A percentile compares a stretch with the other conserved stretches of the same genome.
Evolutionary conservation across 257 asterid species (phyloP).

Genomic region (Dorcoceras hygrometricum): DNA sequence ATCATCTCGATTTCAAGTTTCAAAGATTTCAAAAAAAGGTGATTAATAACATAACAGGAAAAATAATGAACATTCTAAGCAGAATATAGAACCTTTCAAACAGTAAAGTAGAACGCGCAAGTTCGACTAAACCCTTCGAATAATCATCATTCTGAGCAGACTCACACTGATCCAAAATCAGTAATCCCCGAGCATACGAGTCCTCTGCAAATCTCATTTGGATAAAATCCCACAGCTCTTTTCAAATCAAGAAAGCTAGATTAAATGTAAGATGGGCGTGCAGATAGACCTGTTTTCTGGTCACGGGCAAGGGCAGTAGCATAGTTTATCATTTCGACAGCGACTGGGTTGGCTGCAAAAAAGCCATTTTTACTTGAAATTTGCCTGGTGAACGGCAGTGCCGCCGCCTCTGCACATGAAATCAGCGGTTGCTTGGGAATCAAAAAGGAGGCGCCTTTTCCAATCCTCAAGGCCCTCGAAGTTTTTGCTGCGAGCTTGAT

Average conservation of each 20-base stretch:
- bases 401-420: conserved; percentile 22
- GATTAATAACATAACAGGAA: background rate
- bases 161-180: conserved; percentile 87
- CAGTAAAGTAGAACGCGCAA: conserved; percentile 75
- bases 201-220: conserved; percentile 48
- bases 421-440: conserved; percentile 30
- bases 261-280: background rate
- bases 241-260: background rate
- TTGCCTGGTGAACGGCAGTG: conserved; percentile 35
- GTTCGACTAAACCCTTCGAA: conserved; percentile 73
- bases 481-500: conserved; percentile 46
- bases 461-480: conserved; percentile 34
- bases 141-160: conserved; percentile 64
- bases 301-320: conserved; percentile 73
- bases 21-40: background rate
- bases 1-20: background rate
- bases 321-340: conserved; percentile 74
- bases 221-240: background rate
- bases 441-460: conserved; percentile 30
- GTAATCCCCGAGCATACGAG: conserved; percentile 60
- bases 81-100: conserved; percentile 53
- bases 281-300: conserved; percentile 53
- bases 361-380: conserved; percentile 29
- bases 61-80: background rate
- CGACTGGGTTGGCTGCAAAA: conserved; percentile 52